These are phyloP conservation scores for Dioszegia crocea DNA, from an alignment of 768 basidiomycete genomes.

Conservation along the genomic window DNA sequence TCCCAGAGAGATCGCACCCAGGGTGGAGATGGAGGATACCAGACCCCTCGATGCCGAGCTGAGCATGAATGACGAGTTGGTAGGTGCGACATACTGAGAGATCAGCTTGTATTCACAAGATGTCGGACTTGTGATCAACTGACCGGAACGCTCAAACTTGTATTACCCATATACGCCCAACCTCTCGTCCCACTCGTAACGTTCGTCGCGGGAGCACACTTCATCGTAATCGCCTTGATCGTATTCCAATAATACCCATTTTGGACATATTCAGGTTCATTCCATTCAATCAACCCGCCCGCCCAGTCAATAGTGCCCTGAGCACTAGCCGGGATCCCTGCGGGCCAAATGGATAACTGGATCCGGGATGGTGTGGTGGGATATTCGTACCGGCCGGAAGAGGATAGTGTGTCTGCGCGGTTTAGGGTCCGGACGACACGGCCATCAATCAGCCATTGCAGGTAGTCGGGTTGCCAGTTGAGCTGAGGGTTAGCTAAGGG, in stretches of 20 bases:
- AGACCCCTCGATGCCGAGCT: neutral
- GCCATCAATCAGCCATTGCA: constrained; percentile 69
- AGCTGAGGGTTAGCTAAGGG: constrained; percentile 55
- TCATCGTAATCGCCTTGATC: constrained; percentile 38
- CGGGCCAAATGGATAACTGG: constrained; percentile 79
- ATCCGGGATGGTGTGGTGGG: constrained; percentile 75
- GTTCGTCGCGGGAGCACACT: constrained; percentile 30
- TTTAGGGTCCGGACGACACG: constrained; percentile 66
- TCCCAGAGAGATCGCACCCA: neutral
- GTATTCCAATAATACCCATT: constrained; percentile 55
- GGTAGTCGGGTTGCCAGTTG: constrained; percentile 69
- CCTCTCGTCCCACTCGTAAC: constrained; percentile 16
- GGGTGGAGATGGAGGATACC: neutral
- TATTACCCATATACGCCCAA: constrained; percentile 30
- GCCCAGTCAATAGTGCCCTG: constrained; percentile 73
- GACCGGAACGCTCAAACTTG: constrained; percentile 22
- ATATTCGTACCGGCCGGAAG: constrained; percentile 52
- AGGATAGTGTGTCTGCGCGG: constrained; percentile 57
- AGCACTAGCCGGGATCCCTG: constrained; percentile 62
- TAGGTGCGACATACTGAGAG: neutral
- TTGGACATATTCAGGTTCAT: constrained; percentile 67
- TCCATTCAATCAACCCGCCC: constrained; percentile 77
- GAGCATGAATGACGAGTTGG: constrained; percentile 3
- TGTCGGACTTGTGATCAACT: neutral
- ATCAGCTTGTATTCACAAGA: neutral